These are phyloP conservation scores for Mariannaea sp. DNA, from an alignment of 2,329 filamentous ascomycete species.

Conservation along the genomic window DNA sequence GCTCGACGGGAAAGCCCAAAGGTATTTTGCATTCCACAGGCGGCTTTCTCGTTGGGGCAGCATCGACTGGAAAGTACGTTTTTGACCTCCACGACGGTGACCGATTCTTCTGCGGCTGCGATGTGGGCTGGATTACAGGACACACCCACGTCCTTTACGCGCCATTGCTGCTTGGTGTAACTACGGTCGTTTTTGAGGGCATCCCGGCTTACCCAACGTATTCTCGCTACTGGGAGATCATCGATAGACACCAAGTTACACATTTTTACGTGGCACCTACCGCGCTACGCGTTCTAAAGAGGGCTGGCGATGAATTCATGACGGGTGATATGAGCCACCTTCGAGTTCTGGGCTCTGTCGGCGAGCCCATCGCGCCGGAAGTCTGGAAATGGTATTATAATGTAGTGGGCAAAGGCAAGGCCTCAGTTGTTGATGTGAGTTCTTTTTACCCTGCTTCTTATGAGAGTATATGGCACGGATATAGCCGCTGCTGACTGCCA, in stretches of 20 bases:
- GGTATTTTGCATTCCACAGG: slow-evolving; percentile 93
- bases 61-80: slow-evolving; percentile 90
- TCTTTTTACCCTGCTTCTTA: too few relatives aligned
- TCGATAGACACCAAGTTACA: slow-evolving; percentile 85
- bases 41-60: slow-evolving; percentile 86
- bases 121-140: slow-evolving; percentile 96
- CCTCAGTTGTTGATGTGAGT: slow-evolving; percentile 88
- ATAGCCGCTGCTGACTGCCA: not conserved
- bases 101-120: slow-evolving; percentile 90
- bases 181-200: slow-evolving; percentile 92
- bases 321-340: slow-evolving; percentile 76
- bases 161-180: slow-evolving; percentile 82
- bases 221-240: slow-evolving; percentile 94
- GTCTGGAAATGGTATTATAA: slow-evolving; percentile 99
- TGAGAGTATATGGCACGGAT: too few relatives aligned
- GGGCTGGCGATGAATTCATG: slow-evolving; percentile 84
- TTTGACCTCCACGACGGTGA: slow-evolving; percentile 93
- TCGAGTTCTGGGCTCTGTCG: slow-evolving; percentile 85
- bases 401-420: slow-evolving; percentile 83
- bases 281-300: slow-evolving; percentile 84
- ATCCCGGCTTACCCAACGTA: slow-evolving; percentile 93
- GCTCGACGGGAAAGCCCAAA: slow-evolving; percentile 95
- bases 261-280: slow-evolving; percentile 97
- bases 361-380: slow-evolving; percentile 94
- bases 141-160: slow-evolving; percentile 97